Evolutionary conservation across 495 filamentous ascomycete species (phyloP).

Genomic region (Podospora didyma): DNA sequence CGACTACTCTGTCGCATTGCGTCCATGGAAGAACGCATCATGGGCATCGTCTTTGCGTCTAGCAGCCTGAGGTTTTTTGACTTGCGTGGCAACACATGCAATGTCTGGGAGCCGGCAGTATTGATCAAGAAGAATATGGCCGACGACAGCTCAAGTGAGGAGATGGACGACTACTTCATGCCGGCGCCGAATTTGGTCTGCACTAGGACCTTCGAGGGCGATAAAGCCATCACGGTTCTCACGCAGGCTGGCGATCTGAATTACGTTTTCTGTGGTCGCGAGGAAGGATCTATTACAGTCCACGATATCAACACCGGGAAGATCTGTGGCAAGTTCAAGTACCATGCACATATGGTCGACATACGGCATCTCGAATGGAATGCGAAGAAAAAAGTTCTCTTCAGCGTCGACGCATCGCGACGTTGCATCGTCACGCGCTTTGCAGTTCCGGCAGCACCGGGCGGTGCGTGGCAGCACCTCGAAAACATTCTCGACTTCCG

Average conservation of each 20-base stretch:
- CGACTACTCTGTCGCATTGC: conserved; percentile 17
- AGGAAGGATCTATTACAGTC: conserved; percentile 21
- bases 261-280: conserved; percentile 19
- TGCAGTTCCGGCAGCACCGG: background rate
- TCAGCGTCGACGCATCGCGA: conserved; percentile 16
- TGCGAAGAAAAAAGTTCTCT: conserved; percentile 13
- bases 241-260: conserved; percentile 9
- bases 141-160: conserved; percentile 21
- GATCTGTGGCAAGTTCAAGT: conserved; percentile 11
- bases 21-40: conserved; percentile 15
- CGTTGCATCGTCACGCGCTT: conserved; percentile 19
- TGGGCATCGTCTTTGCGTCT: conserved; percentile 20
- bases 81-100: conserved; percentile 14
- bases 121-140: conserved; percentile 17
- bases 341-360: conserved; percentile 13
- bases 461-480: background rate
- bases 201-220: conserved; percentile 12
- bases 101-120: conserved; percentile 21
- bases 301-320: conserved; percentile 10
- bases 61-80: conserved; percentile 19
- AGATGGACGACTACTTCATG: conserved; percentile 13
- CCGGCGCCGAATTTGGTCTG: conserved; percentile 11
- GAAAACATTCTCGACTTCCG: conserved; percentile 14
- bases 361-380: conserved; percentile 23
- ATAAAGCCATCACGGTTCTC: conserved; percentile 15